Conservation (phyloP, 495 filamentous ascomycete genomes). For the Aspergillus bridgeri region DNA sequence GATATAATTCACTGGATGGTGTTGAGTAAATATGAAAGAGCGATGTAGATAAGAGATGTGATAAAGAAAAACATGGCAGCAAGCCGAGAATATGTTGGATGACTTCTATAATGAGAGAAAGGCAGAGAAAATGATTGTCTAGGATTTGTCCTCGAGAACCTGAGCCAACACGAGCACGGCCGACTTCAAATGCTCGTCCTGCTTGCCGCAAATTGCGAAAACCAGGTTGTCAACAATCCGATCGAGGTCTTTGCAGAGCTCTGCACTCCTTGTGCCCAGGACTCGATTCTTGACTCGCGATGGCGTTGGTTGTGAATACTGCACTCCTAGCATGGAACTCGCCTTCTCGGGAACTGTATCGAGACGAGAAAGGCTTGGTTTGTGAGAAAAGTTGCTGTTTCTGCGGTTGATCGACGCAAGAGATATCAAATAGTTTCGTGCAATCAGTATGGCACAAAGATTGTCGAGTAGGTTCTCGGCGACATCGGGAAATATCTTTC, state of each 20-base stretch:
- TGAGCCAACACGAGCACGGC: slow-evolving; percentile 41
- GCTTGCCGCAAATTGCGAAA: slow-evolving; percentile 36
- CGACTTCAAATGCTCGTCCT: slow-evolving; percentile 37
- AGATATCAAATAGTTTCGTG: slow-evolving; percentile 57
- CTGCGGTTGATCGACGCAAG: slow-evolving; percentile 27
- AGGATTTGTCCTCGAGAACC: slow-evolving; percentile 39
- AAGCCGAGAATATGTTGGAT: background rate
- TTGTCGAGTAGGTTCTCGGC: slow-evolving; percentile 55
- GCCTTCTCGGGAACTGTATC: slow-evolving; percentile 40
- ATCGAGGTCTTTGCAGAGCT: slow-evolving; percentile 37
- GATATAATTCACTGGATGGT: background rate
- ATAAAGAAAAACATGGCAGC: background rate
- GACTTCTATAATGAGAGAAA: background rate
- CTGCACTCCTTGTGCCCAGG: slow-evolving; percentile 28
- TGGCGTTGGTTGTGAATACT: slow-evolving; percentile 26
- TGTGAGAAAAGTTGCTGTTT: slow-evolving; percentile 18
- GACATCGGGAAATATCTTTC: slow-evolving; percentile 54
- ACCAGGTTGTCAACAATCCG: slow-evolving; percentile 41
- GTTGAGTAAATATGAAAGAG: background rate
- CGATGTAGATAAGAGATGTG: slow-evolving; percentile 4
- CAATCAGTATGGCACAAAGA: slow-evolving; percentile 62
- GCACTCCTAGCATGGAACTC: slow-evolving; percentile 34
- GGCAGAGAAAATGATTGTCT: background rate
- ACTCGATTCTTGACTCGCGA: slow-evolving; percentile 31
- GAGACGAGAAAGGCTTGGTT: slow-evolving; percentile 22